Evolutionary conservation across 176 grass and related monocot genomes (phyloP).

Genomic region (Oryza longistaminata): DNA sequence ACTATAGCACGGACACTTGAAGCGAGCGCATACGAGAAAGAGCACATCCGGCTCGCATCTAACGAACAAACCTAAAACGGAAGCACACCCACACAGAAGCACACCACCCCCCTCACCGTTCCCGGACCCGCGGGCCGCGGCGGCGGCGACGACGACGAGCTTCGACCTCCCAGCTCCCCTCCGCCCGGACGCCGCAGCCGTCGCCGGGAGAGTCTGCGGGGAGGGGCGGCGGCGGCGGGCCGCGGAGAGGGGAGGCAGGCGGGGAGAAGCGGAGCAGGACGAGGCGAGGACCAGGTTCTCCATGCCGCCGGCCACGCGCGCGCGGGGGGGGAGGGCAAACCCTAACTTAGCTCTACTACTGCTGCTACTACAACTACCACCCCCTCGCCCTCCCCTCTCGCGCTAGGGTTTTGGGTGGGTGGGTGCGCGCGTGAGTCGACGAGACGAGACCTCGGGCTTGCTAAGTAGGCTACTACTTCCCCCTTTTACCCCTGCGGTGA

Average conservation of each 20-base stretch:
- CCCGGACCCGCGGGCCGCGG: constrained; percentile 37
- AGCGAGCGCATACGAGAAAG: background rate
- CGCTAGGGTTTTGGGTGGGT: constrained; percentile 48
- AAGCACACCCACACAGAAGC: background rate
- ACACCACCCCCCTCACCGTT: constrained; percentile 34
- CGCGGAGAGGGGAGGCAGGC: constrained; percentile 37
- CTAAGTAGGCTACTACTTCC: background rate
- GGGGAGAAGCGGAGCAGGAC: constrained; percentile 39
- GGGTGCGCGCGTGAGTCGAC: background rate
- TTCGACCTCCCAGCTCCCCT: constrained; percentile 21
- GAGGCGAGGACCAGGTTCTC: constrained; percentile 69
- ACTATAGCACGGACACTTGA: background rate
- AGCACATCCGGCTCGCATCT: background rate
- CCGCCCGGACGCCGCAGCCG: constrained; percentile 3
- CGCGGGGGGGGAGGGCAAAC: background rate
- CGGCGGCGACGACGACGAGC: constrained; percentile 46
- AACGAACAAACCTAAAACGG: background rate
- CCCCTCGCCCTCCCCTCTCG: background rate
- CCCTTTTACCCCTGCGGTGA: constrained; percentile 10
- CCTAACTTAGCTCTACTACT: constrained; percentile 33
- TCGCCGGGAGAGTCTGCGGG: background rate
- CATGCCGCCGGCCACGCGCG: constrained; percentile 32
- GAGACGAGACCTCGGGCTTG: background rate
- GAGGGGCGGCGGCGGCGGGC: constrained; percentile 19
- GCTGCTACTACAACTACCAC: background rate